These are phyloP conservation scores for Penicillium sp. DNA, from an alignment of 2,329 filamentous ascomycete genomes.

Conservation along the genomic window DNA sequence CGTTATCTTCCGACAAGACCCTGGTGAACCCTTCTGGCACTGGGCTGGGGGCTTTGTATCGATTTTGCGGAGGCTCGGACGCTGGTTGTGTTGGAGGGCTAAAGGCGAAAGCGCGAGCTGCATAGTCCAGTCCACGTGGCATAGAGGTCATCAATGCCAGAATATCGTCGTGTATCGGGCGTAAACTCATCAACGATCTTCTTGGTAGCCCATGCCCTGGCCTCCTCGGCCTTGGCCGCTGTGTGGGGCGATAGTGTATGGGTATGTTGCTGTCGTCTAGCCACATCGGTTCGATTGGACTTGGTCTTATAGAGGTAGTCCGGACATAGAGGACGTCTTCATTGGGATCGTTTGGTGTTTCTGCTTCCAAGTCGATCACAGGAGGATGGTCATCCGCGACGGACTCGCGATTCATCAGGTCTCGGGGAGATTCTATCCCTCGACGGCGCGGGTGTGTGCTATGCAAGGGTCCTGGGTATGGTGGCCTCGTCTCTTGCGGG, in stretches of 20 bases:
- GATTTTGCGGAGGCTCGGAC: background rate
- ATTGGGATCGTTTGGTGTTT: conserved; percentile 26
- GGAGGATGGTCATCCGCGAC: conserved; percentile 13
- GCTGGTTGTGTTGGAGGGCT: background rate
- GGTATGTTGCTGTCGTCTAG: conserved; percentile 7
- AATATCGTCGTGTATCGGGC: background rate
- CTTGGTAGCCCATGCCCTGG: background rate
- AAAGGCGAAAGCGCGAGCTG: conserved; percentile 11
- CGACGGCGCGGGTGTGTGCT: conserved; percentile 9
- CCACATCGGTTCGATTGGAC: conserved; percentile 14
- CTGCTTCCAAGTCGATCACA: conserved; percentile 42
- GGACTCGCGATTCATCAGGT: conserved; percentile 28
- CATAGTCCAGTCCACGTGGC: conserved; percentile 1
- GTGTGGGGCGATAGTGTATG: background rate
- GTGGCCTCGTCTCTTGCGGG: conserved; percentile 14
- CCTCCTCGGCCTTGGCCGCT: background rate
- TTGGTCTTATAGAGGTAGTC: conserved; percentile 25
- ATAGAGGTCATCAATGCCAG: background rate
- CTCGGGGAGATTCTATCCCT: conserved; percentile 31
- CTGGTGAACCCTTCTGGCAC: conserved; percentile 76
- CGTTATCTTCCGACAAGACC: conserved; percentile 65
- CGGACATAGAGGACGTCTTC: conserved; percentile 53
- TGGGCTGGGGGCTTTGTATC: conserved; percentile 61
- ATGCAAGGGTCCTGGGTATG: background rate
- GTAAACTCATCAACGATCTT: background rate